Conservation (phyloP, 106 monocot species). For the Platanthera guangdongensis region DNA sequence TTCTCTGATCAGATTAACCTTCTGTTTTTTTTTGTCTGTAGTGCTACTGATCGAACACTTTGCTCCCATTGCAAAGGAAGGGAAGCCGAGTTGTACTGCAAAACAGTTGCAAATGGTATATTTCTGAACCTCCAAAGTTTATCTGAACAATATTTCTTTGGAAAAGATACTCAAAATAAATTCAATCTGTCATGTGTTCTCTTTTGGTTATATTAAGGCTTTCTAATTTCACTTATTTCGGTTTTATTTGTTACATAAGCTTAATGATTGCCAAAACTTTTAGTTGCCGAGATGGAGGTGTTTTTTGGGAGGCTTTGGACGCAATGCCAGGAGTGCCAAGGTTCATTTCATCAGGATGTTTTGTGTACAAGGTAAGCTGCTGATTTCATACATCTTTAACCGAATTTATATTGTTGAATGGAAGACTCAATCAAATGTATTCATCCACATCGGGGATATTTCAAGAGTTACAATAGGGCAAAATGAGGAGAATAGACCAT, state of each 20-base stretch:
- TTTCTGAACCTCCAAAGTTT: background rate
- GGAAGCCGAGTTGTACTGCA: conserved; percentile 96
- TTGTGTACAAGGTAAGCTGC: conserved; percentile 76
- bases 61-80: conserved; percentile 96
- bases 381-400: background rate
- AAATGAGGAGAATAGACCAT: too few relatives aligned
- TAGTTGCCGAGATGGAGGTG: conserved; percentile 80
- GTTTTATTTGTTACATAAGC: background rate
- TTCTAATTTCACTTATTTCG: background rate
- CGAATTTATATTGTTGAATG: background rate
- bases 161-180: background rate
- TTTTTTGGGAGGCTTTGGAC: conserved; percentile 97
- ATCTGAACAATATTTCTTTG: background rate
- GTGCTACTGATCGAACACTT: conserved; percentile 67
- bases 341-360: conserved; percentile 98
- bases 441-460: too few relatives aligned
- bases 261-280: background rate
- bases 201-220: background rate
- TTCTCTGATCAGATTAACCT: background rate
- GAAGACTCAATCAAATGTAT: too few relatives aligned
- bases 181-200: background rate
- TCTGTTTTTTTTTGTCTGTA: conserved; percentile 16
- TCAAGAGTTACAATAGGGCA: too few relatives aligned
- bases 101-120: conserved; percentile 83
- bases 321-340: conserved; percentile 98